Percentiles rank a stretch among this genome's conserved stretches.
phyloP scores from a whole-genome alignment of 306 rosid genomes.

The Rosa persica region DNA sequence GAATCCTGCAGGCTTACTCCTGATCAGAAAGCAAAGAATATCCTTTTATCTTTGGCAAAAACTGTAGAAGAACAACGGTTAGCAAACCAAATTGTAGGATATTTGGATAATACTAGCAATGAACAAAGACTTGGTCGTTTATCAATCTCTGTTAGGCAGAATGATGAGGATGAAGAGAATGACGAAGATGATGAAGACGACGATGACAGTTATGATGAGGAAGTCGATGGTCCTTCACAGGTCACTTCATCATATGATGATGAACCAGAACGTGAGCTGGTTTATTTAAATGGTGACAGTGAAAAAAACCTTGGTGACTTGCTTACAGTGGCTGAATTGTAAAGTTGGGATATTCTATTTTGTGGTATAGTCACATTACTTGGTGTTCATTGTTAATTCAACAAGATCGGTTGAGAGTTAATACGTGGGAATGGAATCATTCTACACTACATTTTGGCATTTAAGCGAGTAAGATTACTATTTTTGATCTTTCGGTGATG shows the following conservation, averaged over 20 bases:
- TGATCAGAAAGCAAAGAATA: conserved; percentile 82
- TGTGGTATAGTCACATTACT: conserved; percentile 22
- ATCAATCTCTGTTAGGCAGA: conserved; percentile 27
- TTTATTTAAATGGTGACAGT: conserved; percentile 20
- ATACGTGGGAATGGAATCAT: not conserved
- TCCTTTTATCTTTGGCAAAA: conserved; percentile 71
- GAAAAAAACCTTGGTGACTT: conserved; percentile 28
- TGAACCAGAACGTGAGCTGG: conserved; percentile 15
- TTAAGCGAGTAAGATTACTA: not conserved
- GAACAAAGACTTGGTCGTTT: conserved; percentile 27
- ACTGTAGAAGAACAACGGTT: conserved; percentile 57
- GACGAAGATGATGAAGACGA: not conserved
- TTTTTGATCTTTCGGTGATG: not conserved
- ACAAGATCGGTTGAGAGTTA: conserved; percentile 5
- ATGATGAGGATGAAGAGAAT: conserved; percentile 32
- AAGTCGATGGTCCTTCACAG: not conserved
- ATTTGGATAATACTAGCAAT: conserved; percentile 31
- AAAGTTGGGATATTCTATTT: conserved; percentile 22
- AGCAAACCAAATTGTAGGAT: conserved; percentile 54
- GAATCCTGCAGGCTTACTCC: conserved; percentile 60
- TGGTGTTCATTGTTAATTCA: not conserved
- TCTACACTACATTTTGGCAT: conserved; percentile 11
- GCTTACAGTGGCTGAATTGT: conserved; percentile 30
- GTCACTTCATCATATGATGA: conserved; percentile 16
- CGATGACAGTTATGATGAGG: conserved; percentile 7